Evolutionary conservation across 495 filamentous ascomycete genomes (phyloP).

Genomic region (Penicillium ochrochloron): DNA sequence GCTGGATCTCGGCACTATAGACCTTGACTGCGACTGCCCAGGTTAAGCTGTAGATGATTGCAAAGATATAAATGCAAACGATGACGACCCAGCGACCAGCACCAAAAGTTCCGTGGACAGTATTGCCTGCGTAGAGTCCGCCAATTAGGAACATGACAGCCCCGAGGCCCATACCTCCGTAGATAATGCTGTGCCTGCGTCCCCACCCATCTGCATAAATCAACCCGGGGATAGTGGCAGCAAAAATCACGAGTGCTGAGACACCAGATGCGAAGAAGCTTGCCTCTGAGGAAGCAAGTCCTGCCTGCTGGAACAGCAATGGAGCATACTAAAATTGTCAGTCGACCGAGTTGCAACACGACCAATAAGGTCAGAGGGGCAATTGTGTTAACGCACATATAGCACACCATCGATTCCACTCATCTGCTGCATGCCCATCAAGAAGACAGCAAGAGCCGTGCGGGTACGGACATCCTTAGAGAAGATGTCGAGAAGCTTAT

Average conservation of each 20-base stretch:
- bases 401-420: slow-evolving; percentile 56
- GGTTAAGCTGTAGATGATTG: slow-evolving; percentile 47
- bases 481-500: slow-evolving; percentile 44
- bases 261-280: slow-evolving; percentile 61
- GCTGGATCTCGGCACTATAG: slow-evolving; percentile 61
- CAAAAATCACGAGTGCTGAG: slow-evolving; percentile 55
- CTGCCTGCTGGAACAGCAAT: slow-evolving; percentile 57
- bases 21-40: slow-evolving; percentile 62
- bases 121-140: slow-evolving; percentile 52
- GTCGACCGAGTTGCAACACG: neutral
- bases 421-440: slow-evolving; percentile 51
- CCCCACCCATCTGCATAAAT: slow-evolving; percentile 65
- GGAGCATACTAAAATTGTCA: slow-evolving; percentile 51
- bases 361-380: neutral
- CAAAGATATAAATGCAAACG: slow-evolving; percentile 52
- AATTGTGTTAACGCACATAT: slow-evolving; percentile 42
- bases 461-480: slow-evolving; percentile 41
- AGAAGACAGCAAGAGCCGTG: slow-evolving; percentile 47
- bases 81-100: slow-evolving; percentile 61
- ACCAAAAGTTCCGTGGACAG: slow-evolving; percentile 49
- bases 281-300: slow-evolving; percentile 51
- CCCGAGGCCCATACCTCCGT: slow-evolving; percentile 57
- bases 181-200: slow-evolving; percentile 57
- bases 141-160: slow-evolving; percentile 56
- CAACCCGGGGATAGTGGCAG: slow-evolving; percentile 54